phyloP scores from a whole-genome alignment of 306 rosid species.

The Lathyrus sativus region DNA sequence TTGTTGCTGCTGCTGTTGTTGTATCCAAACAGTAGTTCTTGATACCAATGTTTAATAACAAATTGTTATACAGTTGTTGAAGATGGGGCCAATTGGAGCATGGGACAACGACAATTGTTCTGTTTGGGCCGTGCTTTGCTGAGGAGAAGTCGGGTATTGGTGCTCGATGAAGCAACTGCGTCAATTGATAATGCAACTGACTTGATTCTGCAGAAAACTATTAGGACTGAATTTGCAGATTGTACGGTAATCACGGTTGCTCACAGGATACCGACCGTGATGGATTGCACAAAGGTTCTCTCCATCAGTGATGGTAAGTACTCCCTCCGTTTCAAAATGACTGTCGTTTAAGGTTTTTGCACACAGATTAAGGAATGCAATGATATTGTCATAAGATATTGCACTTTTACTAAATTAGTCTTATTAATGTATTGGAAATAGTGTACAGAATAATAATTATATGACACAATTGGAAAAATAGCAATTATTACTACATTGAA shows the following conservation, averaged over 20 bases:
- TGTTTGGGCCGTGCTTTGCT: constrained; percentile 88
- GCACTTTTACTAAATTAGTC: too few relatives aligned
- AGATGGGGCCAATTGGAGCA: constrained; percentile 96
- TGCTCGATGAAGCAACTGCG: constrained; percentile 86
- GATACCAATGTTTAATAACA: constrained; percentile 11
- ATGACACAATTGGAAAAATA: too few relatives aligned
- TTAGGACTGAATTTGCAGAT: constrained; percentile 66
- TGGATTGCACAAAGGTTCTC: constrained; percentile 94
- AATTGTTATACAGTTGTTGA: constrained; percentile 57
- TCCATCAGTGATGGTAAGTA: constrained; percentile 79
- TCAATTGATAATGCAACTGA: constrained; percentile 53
- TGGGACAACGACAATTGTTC: constrained; percentile 86
- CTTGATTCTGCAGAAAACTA: constrained; percentile 77
- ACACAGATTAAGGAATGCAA: too few relatives aligned
- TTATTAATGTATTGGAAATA: too few relatives aligned
- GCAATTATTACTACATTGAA: too few relatives aligned
- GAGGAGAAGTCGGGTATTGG: constrained; percentile 74
- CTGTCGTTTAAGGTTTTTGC: too few relatives aligned
- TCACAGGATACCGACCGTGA: constrained; percentile 51
- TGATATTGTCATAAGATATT: too few relatives aligned
- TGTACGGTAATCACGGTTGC: constrained; percentile 5
- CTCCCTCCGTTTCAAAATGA: too few relatives aligned
- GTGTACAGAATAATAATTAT: too few relatives aligned
- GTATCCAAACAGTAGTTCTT: background rate
- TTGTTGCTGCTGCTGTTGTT: too few relatives aligned